Evolutionary conservation across 2,329 filamentous ascomycete species (phyloP), one percentile per base, ranked within the genome.

Genomic region (Aspergillus amoenus): DNA sequence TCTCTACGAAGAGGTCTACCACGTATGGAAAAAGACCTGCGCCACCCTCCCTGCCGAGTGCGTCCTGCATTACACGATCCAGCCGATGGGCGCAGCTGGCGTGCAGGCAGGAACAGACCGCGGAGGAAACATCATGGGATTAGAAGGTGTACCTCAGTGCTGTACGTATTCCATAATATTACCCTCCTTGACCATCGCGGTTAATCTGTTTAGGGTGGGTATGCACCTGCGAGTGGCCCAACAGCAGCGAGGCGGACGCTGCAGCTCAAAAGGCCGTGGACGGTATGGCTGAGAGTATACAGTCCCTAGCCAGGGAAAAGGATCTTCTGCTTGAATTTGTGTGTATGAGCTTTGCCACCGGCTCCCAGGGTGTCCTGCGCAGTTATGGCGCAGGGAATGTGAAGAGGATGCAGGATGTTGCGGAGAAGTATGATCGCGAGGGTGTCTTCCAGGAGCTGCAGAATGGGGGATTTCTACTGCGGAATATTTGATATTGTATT

Each of bases 251-350:
- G 7, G 4, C 21, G 9, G 43, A 46, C 21, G 15, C 4, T 12
- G n/a, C 12, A 4, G 43, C 43, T 3, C 22, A 15, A 3, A 13
- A 46, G 4, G 24, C 55, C 2, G 51, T 48, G 2, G 43, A 42
- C 11, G 37, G 42, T 17, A 42, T 60, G 24, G 22, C 44, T 27
- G 30, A 58, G 4, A 64, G 54, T n/a, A 47, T 62, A 5, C 53
- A 61, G 37, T 52, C 27, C 2, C 54, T 56, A 1, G 56, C 5
- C 53, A 59, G 22, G 47, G 22, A 13, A 51, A 50, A 3, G 55
- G 57, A 4, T 41, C 42, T 27, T 11, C 56, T 59, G 39, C 48
- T 59, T 27, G 50, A 54, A 3, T 63, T 51, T 30, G n/a, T 40
- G 5, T 49, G 52, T 15, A 41, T 45, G 8, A 59, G 44, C n/a